These are phyloP conservation scores for Phyllosticta capitalensis DNA, from an alignment of 2,329 filamentous ascomycete species.

Conservation along the genomic window DNA sequence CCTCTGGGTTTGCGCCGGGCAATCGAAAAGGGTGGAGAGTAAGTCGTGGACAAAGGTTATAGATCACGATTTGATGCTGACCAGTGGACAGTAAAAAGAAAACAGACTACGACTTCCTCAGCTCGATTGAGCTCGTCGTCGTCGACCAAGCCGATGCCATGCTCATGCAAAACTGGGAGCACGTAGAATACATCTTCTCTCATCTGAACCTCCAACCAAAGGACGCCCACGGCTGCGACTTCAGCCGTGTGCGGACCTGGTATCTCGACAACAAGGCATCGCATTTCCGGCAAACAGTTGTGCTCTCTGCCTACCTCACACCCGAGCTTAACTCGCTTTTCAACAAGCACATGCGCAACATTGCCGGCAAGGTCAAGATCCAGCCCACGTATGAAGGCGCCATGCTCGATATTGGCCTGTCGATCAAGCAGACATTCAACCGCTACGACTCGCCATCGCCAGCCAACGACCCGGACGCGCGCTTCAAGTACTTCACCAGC, in stretches of 20 bases:
- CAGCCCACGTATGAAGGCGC: constrained; percentile 57
- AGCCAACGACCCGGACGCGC: constrained; percentile 68
- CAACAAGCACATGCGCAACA: constrained; percentile 67
- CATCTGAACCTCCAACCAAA: constrained; percentile 86
- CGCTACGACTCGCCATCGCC: constrained; percentile 67
- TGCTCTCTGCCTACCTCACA: constrained; percentile 74
- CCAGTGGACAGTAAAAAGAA: constrained; percentile 39
- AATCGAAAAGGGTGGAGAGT: constrained; percentile 63
- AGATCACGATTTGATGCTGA: constrained; percentile 27
- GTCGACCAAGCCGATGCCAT: constrained; percentile 89
- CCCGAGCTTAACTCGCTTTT: constrained; percentile 79
- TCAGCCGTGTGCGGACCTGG: constrained; percentile 80
- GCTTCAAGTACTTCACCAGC: constrained; percentile 85
- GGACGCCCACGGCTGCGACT: constrained; percentile 86
- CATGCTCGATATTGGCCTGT: constrained; percentile 62
- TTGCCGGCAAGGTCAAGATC: constrained; percentile 68
- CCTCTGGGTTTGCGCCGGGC: constrained; percentile 83
- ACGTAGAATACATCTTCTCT: constrained; percentile 83
- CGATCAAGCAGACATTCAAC: constrained; percentile 78
- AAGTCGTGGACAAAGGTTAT: background rate
- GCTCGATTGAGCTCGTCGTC: constrained; percentile 82
- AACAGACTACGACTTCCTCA: constrained; percentile 79
- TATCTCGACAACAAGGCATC: constrained; percentile 83
- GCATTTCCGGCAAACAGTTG: constrained; percentile 74
- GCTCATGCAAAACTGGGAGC: constrained; percentile 98